These are phyloP conservation scores for Vigna angularis DNA, from an alignment of 306 rosid species.

Conservation along the genomic window DNA sequence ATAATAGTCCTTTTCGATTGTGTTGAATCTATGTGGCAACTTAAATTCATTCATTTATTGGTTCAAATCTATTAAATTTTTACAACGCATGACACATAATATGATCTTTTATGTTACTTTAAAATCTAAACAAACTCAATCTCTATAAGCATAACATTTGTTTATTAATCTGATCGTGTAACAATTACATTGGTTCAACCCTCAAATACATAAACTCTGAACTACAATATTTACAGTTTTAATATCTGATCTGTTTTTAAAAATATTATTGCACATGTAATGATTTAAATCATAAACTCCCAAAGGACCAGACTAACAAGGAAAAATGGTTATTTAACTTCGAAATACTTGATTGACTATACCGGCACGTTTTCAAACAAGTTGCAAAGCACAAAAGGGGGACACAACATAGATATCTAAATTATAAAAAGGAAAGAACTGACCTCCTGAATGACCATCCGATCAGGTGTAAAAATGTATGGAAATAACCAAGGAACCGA, in stretches of 20 bases:
- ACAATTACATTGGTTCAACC: background rate
- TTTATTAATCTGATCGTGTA: background rate
- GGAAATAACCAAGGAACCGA: constrained; percentile 83
- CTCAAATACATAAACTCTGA: background rate
- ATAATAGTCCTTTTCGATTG: background rate
- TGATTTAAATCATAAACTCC: constrained; percentile 17
- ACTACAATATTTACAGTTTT: background rate
- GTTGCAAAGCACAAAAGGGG: constrained; percentile 23
- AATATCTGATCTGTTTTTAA: background rate
- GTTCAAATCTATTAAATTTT: background rate
- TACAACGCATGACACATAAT: background rate
- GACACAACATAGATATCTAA: background rate
- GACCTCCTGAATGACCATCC: constrained; percentile 77
- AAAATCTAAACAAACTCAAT: background rate
- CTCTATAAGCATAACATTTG: background rate
- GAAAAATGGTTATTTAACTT: constrained; percentile 16
- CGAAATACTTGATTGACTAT: constrained; percentile 16
- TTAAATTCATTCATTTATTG: background rate
- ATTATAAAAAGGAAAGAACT: constrained; percentile 43
- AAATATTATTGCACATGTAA: background rate
- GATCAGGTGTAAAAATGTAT: constrained; percentile 76
- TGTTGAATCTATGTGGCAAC: background rate
- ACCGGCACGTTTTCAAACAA: constrained; percentile 31
- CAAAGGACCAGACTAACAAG: constrained; percentile 1
- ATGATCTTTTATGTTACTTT: background rate